Base-by-base conservation (phyloP, 768 basidiomycete genomes). In the Clathrus columnatus region DNA sequence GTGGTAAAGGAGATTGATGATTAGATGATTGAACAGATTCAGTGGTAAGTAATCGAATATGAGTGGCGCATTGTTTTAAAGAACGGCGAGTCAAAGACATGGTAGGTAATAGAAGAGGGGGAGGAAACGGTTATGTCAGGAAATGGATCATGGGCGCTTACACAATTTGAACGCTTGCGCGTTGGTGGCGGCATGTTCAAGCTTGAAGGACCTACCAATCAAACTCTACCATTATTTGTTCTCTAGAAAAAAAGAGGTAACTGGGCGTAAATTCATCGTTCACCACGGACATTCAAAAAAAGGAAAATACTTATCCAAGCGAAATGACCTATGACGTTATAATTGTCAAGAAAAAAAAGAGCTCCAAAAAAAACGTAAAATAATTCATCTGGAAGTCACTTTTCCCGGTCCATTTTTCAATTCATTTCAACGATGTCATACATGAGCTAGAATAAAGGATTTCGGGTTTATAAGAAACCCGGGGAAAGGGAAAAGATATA, bases 81-180 rank as follows among this genome's bases (percentile, higher is more conserved):
- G 46, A 55, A 26, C 45, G 54, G 32, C 54, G 54, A 18, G 46
- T 47, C 11, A 47, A 10, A 41, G 54, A n/a, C 36, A n/a, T n/a
- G 27, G 48, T 30, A 11, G 54, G 28, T 45, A 55, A 14, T 11
- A 36, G 36, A n/a, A 32, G 30, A n/a, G 36, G 36, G n/a, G n/a
- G 36, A 36, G n/a, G 36, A n/a, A 36, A 36, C 2, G 36, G 11
- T 36, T 36, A 36, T 36, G 36, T 36, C 36, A 36, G 36, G 14
- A 14, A n/a, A n/a, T 8, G 14, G n/a, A n/a, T 14, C 10, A 36
- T 36, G 4, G 36, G 36, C 36, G 36, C 36, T n/a, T 36, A 32
- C 16, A n/a, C n/a, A n/a, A n/a, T 32, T 14, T 36, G 36, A n/a
- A 36, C 4, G 36, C 4, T 36, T 36, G 36, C 36, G 36, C n/a